A percentile compares a stretch with the other conserved stretches of the same genome.
Evolutionary conservation across 73 alveolate species (phyloP).

Genomic region (Paramecium caudatum): DNA sequence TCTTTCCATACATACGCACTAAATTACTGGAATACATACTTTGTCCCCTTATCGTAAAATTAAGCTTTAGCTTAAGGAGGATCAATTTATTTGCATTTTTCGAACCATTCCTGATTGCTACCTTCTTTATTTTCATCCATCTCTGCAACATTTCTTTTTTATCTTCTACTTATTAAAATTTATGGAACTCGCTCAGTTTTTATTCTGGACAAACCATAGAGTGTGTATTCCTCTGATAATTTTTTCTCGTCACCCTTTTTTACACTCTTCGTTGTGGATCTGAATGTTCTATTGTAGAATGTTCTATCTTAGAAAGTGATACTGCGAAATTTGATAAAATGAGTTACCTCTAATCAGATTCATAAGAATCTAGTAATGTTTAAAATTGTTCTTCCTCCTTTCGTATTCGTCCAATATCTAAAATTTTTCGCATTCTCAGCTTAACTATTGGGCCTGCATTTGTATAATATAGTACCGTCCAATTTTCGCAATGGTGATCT

Average conservation of each 20-base stretch:
- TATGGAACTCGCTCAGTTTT: background rate
- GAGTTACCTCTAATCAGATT: conserved; percentile 41
- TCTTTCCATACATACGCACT: conserved; percentile 49
- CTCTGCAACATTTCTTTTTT: background rate
- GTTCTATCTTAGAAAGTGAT: conserved; percentile 16
- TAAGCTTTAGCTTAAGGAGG: conserved; percentile 61
- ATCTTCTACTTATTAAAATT: conserved; percentile 9
- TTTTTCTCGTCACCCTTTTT: conserved; percentile 1
- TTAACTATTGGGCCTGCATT: conserved; percentile 52
- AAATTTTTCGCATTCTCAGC: background rate
- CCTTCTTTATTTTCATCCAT: conserved; percentile 8
- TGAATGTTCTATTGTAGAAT: conserved; percentile 26
- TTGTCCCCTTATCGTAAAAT: conserved; percentile 3
- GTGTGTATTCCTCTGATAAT: conserved; percentile 24
- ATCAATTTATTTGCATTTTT: conserved; percentile 32
- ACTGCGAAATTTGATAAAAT: background rate
- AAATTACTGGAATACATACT: background rate
- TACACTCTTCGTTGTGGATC: conserved; percentile 12
- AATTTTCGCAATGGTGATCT: conserved; percentile 31
- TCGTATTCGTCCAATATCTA: background rate
- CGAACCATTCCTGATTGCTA: conserved; percentile 44
- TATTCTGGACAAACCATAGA: conserved; percentile 49
- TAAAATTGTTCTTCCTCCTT: conserved; percentile 54
- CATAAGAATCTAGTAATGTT: conserved; percentile 19
- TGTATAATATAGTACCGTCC: background rate